Evolutionary conservation across 2,329 filamentous ascomycete species (phyloP).

Genomic region (Fusarium foetens): DNA sequence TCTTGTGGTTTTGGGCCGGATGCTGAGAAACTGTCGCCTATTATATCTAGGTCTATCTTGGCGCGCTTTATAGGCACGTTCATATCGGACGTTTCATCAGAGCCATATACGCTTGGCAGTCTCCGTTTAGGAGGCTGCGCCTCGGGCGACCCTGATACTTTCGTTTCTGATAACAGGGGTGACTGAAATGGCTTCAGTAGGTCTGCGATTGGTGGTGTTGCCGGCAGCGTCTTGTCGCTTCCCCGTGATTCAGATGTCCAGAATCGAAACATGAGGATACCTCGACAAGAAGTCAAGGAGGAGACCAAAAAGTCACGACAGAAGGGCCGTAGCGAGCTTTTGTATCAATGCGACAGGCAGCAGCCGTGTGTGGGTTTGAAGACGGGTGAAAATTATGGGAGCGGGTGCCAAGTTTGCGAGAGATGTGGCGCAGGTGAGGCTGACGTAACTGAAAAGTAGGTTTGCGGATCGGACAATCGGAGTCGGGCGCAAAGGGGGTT

Average conservation of each 20-base stretch:
- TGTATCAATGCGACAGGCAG: constrained; percentile 37
- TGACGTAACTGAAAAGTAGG: constrained; percentile 48
- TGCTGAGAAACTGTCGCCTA: constrained; percentile 37
- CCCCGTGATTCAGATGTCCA: constrained; percentile 68
- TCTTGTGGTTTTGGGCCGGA: constrained; percentile 36
- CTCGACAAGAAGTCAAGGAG: constrained; percentile 42
- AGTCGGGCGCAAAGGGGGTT: constrained; percentile 44
- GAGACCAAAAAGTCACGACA: constrained; percentile 28
- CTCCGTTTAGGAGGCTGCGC: constrained; percentile 54
- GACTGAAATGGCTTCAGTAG: constrained; percentile 46
- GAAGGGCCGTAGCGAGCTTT: constrained; percentile 26
- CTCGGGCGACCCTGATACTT: constrained; percentile 41
- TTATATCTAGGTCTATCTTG: constrained; percentile 48
- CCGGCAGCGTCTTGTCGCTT: constrained; percentile 62
- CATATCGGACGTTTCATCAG: constrained; percentile 39
- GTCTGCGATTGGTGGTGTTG: constrained; percentile 54
- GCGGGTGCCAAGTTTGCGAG: constrained; percentile 19
- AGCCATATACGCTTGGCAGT: constrained; percentile 49
- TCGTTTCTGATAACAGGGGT: constrained; percentile 44
- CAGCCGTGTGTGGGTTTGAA: constrained; percentile 11
- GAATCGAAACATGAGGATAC: constrained; percentile 70
- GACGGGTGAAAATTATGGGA: constrained; percentile 17
- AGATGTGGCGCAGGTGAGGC: constrained; percentile 39
- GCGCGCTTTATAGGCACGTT: constrained; percentile 55
- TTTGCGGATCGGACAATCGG: constrained; percentile 42